Percentiles rank a stretch among this genome's conserved stretches.
phyloP scores from a whole-genome alignment of 208 protist genomes.

The Trypanosomatidae sp. region DNA sequence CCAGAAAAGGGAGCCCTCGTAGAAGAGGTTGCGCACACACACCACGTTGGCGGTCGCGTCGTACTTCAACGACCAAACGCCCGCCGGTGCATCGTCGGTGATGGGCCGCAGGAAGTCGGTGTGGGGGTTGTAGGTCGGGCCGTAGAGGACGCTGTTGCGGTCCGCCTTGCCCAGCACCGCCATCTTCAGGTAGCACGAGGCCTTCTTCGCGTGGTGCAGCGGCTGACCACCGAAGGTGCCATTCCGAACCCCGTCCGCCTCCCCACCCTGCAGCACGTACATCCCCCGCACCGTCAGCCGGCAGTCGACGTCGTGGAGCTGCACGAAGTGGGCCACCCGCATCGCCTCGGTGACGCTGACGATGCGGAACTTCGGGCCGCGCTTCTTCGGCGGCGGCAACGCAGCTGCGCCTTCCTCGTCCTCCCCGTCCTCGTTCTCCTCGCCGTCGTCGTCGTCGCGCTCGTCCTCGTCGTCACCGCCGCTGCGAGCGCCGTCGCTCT shows the following conservation, averaged over 20 bases:
- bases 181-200: constrained; percentile 82
- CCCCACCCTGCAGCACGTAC: constrained; percentile 54
- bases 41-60: constrained; percentile 77
- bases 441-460: constrained; percentile 40
- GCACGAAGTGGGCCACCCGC: constrained; percentile 87
- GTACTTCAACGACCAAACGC: constrained; percentile 91
- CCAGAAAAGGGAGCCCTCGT: constrained; percentile 87
- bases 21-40: constrained; percentile 85
- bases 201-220: constrained; percentile 74
- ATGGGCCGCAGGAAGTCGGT: constrained; percentile 84
- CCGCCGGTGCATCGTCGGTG: constrained; percentile 82
- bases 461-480: too few species aligned
- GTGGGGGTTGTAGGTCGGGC: constrained; percentile 78
- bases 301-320: constrained; percentile 73
- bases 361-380: constrained; percentile 76
- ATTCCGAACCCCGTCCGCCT: constrained; percentile 53
- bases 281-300: constrained; percentile 70
- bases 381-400: constrained; percentile 40
- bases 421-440: constrained; percentile 54
- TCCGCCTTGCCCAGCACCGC: constrained; percentile 31
- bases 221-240: constrained; percentile 73
- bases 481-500: constrained; percentile 12
- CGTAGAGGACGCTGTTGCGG: constrained; percentile 66
- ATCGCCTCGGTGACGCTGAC: constrained; percentile 70
- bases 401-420: constrained; percentile 52